Evolutionary conservation across 1,284 basidiomycete genomes (phyloP), one percentile per base, ranked within the genome.

Genomic region (Cryptococcus sp.): DNA sequence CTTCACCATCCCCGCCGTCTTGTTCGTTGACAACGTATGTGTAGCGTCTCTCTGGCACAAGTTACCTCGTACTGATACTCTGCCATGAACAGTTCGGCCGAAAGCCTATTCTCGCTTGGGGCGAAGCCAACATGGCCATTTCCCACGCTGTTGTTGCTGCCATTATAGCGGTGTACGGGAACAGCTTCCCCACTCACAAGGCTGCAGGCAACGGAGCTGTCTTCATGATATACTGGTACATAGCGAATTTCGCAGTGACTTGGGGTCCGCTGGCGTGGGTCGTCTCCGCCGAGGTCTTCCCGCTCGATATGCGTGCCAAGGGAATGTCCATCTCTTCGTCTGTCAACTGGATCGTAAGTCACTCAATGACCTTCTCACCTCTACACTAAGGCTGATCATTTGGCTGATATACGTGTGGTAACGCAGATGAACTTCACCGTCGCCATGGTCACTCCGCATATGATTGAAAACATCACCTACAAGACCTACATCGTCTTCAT

Each of bases 211-310:
- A 73, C 57, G 70, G 61, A 46, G 71, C 70, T 19, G 68, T 70
- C 47, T 68, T 70, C 60, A 69, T 71, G 62, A 62, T 75, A 30
- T 76, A 68, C 59, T 72, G 71, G 68, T 76, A 72, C 60, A 73
- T 75, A 55, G 62, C 67, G 50, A 71, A 65, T 52, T 78, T 78
- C 47, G 75, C 75, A 16, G 65, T 73, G 22, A 75, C 77, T 5
- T 78, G 77, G 77, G 77, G 76, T 35, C 75, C 73, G 19, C 62
- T 75, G 3, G 74, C 76, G 11, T 78, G 76, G 76, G 73, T 76
- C 51, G 76, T 78, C 17, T 71, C 67, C 13, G 71, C 75, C 23
- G 75, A 78, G 52, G 74, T 78, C 15, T 77, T 76, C 73, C 75
- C 75, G 6, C 67, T 76, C n/a, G 72, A 73, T 54, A 70, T 76